Percentiles rank a stretch among this genome's conserved stretches.
Conservation (phyloP, 441 rosid genomes). For the Biscutella laevigata region DNA sequence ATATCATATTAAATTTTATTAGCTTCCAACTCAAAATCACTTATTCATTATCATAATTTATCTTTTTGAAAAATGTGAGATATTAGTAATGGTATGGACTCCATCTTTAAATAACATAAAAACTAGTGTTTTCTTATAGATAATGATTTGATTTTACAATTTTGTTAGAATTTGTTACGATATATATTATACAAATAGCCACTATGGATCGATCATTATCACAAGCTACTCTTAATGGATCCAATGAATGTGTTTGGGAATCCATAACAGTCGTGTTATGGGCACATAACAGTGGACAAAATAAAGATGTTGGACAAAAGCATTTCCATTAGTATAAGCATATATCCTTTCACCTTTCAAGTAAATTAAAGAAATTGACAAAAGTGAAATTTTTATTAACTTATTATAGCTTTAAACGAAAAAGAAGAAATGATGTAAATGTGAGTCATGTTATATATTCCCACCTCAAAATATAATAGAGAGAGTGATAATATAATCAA, state of each 20-base stretch:
- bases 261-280: conserved; percentile 26
- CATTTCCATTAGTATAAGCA: conserved; percentile 25
- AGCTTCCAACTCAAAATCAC: too few species aligned
- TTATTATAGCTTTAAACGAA: conserved; percentile 15
- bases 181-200: too few species aligned
- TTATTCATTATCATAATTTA: too few species aligned
- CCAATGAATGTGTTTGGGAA: conserved; percentile 33
- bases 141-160: background rate
- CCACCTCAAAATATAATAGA: conserved; percentile 17
- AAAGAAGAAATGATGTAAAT: conserved; percentile 21
- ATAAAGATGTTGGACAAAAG: conserved; percentile 25
- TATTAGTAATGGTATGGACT: too few species aligned
- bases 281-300: conserved; percentile 29
- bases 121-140: background rate
- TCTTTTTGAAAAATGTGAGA: too few species aligned
- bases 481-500: conserved; percentile 11
- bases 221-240: conserved; percentile 26
- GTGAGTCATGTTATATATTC: conserved; percentile 26
- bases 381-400: conserved; percentile 22
- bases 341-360: conserved; percentile 23
- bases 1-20: too few species aligned
- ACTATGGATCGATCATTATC: too few species aligned
- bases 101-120: background rate
- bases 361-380: conserved; percentile 7
- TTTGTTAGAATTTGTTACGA: background rate